A percentile compares a stretch with the other conserved stretches of the same genome.
Evolutionary conservation across 2,329 filamentous ascomycete species (phyloP).

Genomic region (Aspergillus fumigatiaffinis): DNA sequence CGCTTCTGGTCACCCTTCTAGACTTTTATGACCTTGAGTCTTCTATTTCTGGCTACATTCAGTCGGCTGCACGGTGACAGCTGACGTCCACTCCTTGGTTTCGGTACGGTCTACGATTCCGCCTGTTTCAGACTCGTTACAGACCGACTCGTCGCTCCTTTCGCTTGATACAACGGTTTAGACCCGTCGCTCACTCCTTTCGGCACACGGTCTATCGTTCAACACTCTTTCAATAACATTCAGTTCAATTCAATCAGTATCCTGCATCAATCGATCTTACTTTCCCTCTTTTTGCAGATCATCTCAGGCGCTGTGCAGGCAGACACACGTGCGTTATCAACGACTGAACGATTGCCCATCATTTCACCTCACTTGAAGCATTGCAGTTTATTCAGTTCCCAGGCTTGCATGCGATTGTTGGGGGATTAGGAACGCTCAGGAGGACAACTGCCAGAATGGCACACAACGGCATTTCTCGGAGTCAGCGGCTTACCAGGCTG

Average conservation of each 20-base stretch:
- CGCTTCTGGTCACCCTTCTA: constrained; percentile 8
- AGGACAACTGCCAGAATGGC: constrained; percentile 8
- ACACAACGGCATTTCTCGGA: constrained; percentile 14
- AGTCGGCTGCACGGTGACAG: constrained; percentile 15
- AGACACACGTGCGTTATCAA: constrained; percentile 4
- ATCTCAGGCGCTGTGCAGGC: constrained; percentile 11
- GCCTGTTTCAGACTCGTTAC: not conserved
- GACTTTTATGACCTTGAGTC: constrained; percentile 3
- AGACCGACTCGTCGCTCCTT: constrained; percentile 8
- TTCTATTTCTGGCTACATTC: constrained; percentile 2
- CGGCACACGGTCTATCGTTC: constrained; percentile 1
- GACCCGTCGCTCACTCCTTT: constrained; percentile 3
- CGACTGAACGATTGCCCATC: not conserved
- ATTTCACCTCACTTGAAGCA: not conserved
- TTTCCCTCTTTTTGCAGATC: constrained; percentile 4
- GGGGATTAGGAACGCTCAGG: no score
- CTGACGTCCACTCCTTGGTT: constrained; percentile 23
- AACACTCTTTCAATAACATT: constrained; percentile 4
- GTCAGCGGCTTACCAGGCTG: constrained; percentile 10
- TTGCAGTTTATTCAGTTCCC: not conserved
- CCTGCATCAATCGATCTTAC: not conserved
- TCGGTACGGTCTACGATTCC: constrained; percentile 1
- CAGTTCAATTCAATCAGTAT: not conserved
- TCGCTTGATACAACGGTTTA: not conserved
- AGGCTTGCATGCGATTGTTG: not conserved